A percentile compares a stretch with the other conserved stretches of the same genome.
phyloP scores from a whole-genome alignment of 1,139 yeast species.

The Arxiozyma slooffiae region DNA sequence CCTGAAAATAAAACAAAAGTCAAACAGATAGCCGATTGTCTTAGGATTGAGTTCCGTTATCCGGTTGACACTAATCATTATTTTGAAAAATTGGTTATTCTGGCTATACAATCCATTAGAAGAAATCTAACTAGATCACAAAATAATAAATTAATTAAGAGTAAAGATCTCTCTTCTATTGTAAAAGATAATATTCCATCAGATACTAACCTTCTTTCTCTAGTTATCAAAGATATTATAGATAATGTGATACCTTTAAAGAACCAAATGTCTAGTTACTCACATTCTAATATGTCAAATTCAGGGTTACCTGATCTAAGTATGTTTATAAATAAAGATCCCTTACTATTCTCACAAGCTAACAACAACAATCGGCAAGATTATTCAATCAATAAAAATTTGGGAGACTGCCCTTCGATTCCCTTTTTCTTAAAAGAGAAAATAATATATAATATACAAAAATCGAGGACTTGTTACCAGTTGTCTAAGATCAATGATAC shows the following conservation, averaged over 20 bases:
- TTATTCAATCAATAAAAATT: not conserved
- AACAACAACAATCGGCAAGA: not conserved
- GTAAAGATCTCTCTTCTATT: not conserved
- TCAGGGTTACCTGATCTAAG: slow-evolving; percentile 3
- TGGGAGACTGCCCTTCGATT: slow-evolving; percentile 7
- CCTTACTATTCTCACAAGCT: not conserved
- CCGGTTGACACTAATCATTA: slow-evolving; percentile 43
- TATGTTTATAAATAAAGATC: slow-evolving; percentile 1
- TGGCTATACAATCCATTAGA: slow-evolving; percentile 77
- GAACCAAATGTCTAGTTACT: slow-evolving; percentile 33
- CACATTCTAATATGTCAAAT: slow-evolving; percentile 32
- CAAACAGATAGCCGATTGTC: slow-evolving; percentile 58
- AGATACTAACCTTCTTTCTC: not conserved
- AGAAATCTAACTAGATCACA: slow-evolving; percentile 54
- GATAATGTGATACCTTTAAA: slow-evolving; percentile 20
- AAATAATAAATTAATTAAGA: slow-evolving; percentile 8
- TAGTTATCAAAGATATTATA: slow-evolving; percentile 18
- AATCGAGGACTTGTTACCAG: slow-evolving; percentile 46
- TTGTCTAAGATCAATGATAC: not conserved
- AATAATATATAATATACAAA: slow-evolving; percentile 42
- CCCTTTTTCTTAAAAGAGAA: slow-evolving; percentile 29
- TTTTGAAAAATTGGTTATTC: slow-evolving; percentile 80
- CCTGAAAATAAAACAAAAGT: slow-evolving; percentile 40
- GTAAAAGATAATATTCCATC: not conserved
- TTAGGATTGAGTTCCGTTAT: slow-evolving; percentile 72